phyloP scores from a whole-genome alignment of 163 green algal species.

The Scenedesmus sp. region DNA sequence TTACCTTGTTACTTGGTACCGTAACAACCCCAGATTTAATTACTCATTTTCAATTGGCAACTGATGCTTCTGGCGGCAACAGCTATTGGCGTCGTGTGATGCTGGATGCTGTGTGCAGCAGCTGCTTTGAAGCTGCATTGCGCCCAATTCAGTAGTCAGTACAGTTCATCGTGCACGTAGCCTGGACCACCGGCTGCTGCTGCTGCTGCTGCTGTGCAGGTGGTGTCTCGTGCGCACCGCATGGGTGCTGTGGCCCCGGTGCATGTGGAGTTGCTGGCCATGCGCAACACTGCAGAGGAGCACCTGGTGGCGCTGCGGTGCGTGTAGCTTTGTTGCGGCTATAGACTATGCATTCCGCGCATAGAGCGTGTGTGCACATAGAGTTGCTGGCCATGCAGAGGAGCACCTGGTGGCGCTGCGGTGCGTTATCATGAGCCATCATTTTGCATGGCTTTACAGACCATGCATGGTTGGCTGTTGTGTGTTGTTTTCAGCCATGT shows the following conservation, averaged over 20 bases:
- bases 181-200: neutral
- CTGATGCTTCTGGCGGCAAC: neutral
- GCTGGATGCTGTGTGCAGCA: neutral
- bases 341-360: too few species aligned
- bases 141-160: too few species aligned
- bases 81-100: too few species aligned
- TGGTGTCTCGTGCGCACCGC: constrained; percentile 89
- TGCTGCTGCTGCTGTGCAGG: constrained; percentile 59
- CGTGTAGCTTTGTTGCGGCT: neutral
- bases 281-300: constrained; percentile 85
- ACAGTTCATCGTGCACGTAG: too few species aligned
- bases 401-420: constrained; percentile 74
- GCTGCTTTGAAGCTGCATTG: too few species aligned
- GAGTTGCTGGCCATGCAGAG: constrained; percentile 95
- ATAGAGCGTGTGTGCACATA: constrained; percentile 72
- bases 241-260: constrained; percentile 89
- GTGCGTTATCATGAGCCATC: neutral
- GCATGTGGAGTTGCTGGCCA: constrained; percentile 92
- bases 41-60: too few species aligned
- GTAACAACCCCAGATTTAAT: too few species aligned
- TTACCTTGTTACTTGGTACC: neutral
- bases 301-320: constrained; percentile 66
- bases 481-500: neutral
- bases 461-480: neutral
- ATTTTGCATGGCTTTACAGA: too few species aligned